phyloP scores from a whole-genome alignment of 164 flowering plant species.

The Vitis rupestris region DNA sequence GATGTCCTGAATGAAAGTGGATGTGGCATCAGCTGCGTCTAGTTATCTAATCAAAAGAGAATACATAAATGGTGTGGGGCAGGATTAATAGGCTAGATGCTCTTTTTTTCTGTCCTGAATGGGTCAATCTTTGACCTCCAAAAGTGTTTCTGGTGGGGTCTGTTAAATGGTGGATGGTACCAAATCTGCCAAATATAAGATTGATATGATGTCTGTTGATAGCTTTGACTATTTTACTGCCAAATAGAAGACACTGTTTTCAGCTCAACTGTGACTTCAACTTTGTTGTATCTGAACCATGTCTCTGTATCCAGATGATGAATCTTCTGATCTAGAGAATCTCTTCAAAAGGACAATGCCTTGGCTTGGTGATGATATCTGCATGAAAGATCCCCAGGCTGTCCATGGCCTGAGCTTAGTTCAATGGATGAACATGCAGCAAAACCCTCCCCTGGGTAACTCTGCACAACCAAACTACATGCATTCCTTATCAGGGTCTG shows the following conservation, averaged over 20 bases:
- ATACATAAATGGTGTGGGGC: neutral
- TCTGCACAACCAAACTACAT: conserved; percentile 66
- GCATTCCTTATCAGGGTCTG: conserved; percentile 47
- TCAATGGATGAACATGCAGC: conserved; percentile 99
- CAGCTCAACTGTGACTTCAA: neutral
- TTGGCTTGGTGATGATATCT: conserved; percentile 78
- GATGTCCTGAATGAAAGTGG: too few species aligned
- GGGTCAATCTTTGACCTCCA: neutral
- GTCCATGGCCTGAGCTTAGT: conserved; percentile 76
- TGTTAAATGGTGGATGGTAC: neutral
- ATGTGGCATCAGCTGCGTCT: neutral
- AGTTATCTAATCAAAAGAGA: neutral
- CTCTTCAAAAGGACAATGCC: conserved; percentile 85
- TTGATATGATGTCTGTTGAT: neutral
- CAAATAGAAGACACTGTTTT: neutral
- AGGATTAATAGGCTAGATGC: neutral
- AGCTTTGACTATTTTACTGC: neutral
- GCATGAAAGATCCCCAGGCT: conserved; percentile 70
- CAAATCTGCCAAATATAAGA: neutral
- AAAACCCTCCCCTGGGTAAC: conserved; percentile 52
- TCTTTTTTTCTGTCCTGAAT: neutral
- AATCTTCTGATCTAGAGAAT: conserved; percentile 64
- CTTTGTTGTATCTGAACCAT: neutral
- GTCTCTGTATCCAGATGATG: conserved; percentile 60
- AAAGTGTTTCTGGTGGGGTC: neutral